Evolutionary conservation across 345 rosid species (phyloP).

Genomic region (Citropsis articulata): DNA sequence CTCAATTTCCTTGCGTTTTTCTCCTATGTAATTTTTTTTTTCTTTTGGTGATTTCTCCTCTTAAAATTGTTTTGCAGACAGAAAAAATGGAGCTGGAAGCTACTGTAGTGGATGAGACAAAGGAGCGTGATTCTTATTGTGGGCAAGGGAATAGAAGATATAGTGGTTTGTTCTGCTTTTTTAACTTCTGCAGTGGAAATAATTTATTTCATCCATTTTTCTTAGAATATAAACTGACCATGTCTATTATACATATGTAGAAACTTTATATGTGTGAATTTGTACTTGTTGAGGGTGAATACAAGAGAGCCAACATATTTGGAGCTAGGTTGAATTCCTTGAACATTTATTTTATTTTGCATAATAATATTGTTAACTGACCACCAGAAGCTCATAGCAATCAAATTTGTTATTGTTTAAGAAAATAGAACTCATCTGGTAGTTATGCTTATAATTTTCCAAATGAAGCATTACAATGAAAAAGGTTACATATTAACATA

Average conservation of each 20-base stretch:
- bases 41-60: not conserved
- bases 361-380: not conserved
- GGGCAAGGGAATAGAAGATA: conserved; percentile 82
- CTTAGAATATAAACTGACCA: not conserved
- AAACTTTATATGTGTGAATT: not conserved
- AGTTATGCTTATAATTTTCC: not conserved
- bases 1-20: not conserved
- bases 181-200: conserved; percentile 2
- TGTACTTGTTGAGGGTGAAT: not conserved
- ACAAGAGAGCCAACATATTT: not conserved
- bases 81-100: conserved; percentile 98
- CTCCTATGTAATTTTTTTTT: not conserved
- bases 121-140: conserved; percentile 84
- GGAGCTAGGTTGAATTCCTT: not conserved
- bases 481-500: not conserved
- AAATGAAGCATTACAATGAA: not conserved
- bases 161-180: conserved; percentile 71
- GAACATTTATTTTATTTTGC: not conserved
- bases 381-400: not conserved
- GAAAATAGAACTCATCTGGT: not conserved
- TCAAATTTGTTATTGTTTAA: not conserved
- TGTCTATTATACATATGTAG: not conserved
- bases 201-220: not conserved
- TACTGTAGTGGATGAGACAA: conserved; percentile 97
- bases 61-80: conserved; percentile 48